Conservation (phyloP, 148 eudicot genomes). For the Persicaria tinctoria region DNA sequence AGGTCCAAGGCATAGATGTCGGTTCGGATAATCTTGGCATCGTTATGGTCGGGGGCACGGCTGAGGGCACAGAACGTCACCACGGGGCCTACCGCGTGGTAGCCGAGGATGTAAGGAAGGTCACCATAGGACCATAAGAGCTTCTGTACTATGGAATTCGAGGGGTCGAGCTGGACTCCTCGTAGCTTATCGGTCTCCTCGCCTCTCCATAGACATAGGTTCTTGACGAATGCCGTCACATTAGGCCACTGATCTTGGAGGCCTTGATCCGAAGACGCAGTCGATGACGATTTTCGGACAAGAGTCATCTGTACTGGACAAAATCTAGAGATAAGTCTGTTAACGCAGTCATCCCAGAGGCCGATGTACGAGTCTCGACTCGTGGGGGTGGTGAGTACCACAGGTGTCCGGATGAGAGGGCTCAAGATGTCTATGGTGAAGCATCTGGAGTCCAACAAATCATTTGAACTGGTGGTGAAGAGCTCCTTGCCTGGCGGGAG, state of each 20-base stretch:
- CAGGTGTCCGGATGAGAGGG: conserved; percentile 44
- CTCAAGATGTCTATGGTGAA: conserved; percentile 50
- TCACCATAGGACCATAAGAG: conserved; percentile 54
- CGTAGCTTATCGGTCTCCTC: conserved; percentile 59
- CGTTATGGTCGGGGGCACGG: conserved; percentile 21
- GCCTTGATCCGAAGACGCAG: conserved; percentile 8
- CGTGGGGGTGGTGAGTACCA: conserved; percentile 32
- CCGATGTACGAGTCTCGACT: conserved; percentile 59
- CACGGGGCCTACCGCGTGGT: conserved; percentile 57
- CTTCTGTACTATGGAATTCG: conserved; percentile 42
- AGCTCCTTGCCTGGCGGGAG: conserved; percentile 68
- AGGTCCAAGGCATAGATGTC: conserved; percentile 57
- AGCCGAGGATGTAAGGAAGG: conserved; percentile 68
- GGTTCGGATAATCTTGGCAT: conserved; percentile 35
- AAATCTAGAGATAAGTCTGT: conserved; percentile 57
- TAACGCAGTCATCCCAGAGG: conserved; percentile 84
- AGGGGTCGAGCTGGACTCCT: conserved; percentile 42
- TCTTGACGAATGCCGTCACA: conserved; percentile 47
- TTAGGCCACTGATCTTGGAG: conserved; percentile 67
- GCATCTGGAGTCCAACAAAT: conserved; percentile 44
- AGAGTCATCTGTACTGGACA: conserved; percentile 44
- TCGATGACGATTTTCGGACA: conserved; percentile 35
- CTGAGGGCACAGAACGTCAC: conserved; percentile 74
- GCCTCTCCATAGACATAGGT: conserved; percentile 74
- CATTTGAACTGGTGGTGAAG: conserved; percentile 48